Evolutionary conservation across 2,329 filamentous ascomycete species (phyloP), one percentile per base, ranked within the genome.

Genomic region (Lachnellula occidentalis): DNA sequence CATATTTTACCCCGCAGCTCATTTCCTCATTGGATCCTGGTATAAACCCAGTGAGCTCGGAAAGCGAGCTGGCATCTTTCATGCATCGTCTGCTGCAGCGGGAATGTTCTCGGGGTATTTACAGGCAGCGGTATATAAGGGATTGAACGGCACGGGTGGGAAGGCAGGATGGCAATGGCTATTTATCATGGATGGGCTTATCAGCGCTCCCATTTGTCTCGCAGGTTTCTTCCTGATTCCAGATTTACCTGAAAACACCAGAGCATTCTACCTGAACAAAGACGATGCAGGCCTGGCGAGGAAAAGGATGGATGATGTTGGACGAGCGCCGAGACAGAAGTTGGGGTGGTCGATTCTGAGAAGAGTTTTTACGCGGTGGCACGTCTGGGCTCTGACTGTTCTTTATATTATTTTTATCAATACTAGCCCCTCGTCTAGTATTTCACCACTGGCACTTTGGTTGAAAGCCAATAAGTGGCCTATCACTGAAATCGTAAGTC

Each of bases 111-210:
- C 71, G 0, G 74, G 73, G 1, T 76, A 76, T 53, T 64, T 76
- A 1, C 73, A 75, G 61, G 71, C 73, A 1, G 73, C 67, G 2
- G 65, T 76, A 0, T 73, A 74, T 45, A 66, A 61, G 11, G 69
- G 71, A 4, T 68, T 76, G 58, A 67, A 76, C 27, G 71, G 72
- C 0, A 61, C 56, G 2, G 54, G 65, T 4, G 73, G 73, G 0
- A 65, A 73, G 4, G 58, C 68, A 1, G 75, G 72, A 0, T 77
- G 73, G 74, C 70, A 72, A 45, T 77, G 73, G 73, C 69, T 76
- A 3, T 77, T 78, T 55, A 69, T 76, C 39, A 72, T 76, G 59
- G 74, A 76, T 54, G 73, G 72, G 2, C 51, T 71, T 12, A 69
- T 71, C 51, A 68, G 69, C 14, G 47, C 63, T 2, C 60, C 66